phyloP scores from a whole-genome alignment of 73 alveolate genomes.

The Effrenium voratum region DNA sequence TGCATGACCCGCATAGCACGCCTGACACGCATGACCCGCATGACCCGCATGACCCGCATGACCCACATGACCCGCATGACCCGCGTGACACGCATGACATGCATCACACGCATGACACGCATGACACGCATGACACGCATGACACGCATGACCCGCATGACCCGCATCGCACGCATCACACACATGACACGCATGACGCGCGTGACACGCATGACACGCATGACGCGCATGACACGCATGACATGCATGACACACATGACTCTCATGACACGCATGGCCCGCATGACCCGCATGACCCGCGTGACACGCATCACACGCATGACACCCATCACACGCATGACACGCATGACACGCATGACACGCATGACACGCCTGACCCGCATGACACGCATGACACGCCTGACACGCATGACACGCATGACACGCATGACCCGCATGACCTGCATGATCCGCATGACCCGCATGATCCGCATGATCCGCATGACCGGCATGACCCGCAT shows the following conservation, averaged over 20 bases:
- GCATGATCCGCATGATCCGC: neutral
- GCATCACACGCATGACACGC: neutral
- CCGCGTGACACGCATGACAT: neutral
- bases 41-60: no score
- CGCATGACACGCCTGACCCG: neutral
- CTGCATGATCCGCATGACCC: no score
- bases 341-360: neutral
- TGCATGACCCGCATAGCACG: neutral
- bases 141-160: neutral
- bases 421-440: neutral
- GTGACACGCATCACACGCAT: no score
- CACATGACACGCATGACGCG: neutral
- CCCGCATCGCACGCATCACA: neutral
- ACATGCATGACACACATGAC: neutral
- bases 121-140: no score
- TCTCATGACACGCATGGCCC: neutral
- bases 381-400: neutral
- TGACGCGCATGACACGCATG: neutral
- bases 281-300: neutral
- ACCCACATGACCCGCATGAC: neutral
- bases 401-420: no score
- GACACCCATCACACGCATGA: no score
- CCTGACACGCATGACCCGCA: neutral
- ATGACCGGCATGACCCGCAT: neutral
- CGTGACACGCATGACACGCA: neutral